Percentiles rank a stretch among this genome's conserved stretches.
Evolutionary conservation across 2,329 filamentous ascomycete species (phyloP).

Genomic region (Coniochaeta pulveracea): DNA sequence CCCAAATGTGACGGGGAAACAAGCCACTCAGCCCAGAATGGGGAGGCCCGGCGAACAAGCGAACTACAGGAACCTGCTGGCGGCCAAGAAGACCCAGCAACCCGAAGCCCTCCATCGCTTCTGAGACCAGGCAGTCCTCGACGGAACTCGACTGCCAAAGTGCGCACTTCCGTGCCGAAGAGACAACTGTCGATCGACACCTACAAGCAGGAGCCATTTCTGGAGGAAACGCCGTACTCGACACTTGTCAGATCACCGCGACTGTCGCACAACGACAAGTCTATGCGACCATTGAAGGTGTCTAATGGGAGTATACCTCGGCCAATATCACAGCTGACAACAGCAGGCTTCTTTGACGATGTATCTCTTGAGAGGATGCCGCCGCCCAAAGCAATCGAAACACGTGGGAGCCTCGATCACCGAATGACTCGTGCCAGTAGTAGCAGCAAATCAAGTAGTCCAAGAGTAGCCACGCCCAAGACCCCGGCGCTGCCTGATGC

Average conservation of each 20-base stretch:
- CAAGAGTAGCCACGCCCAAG: conserved; percentile 7
- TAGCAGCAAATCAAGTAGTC: conserved; percentile 12
- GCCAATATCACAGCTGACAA: conserved; percentile 22
- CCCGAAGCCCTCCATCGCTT: conserved; percentile 4
- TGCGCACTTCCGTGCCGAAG: conserved; percentile 19
- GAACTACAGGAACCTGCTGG: too few species aligned
- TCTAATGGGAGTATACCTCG: conserved; percentile 14
- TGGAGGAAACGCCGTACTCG: conserved; percentile 18
- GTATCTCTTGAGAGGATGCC: conserved; percentile 22
- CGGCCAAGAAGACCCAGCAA: too few species aligned
- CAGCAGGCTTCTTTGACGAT: conserved; percentile 19
- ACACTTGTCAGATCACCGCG: conserved; percentile 20
- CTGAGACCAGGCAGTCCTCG: conserved; percentile 12
- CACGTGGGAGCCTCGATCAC: conserved; percentile 11
- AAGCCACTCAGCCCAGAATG: too few species aligned
- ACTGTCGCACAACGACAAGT: conserved; percentile 13
- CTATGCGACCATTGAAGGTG: conserved; percentile 12
- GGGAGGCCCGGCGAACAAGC: too few species aligned
- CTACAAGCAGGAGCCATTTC: conserved; percentile 13
- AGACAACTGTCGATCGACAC: conserved; percentile 21
- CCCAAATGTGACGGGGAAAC: too few species aligned
- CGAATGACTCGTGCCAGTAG: conserved; percentile 9
- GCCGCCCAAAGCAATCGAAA: conserved; percentile 14
- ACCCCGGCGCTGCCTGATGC: conserved; percentile 11
- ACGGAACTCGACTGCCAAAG: conserved; percentile 21